These are phyloP conservation scores for Veloporphyrellus conicus DNA, from an alignment of 1,284 basidiomycete species.

Conservation along the genomic window DNA sequence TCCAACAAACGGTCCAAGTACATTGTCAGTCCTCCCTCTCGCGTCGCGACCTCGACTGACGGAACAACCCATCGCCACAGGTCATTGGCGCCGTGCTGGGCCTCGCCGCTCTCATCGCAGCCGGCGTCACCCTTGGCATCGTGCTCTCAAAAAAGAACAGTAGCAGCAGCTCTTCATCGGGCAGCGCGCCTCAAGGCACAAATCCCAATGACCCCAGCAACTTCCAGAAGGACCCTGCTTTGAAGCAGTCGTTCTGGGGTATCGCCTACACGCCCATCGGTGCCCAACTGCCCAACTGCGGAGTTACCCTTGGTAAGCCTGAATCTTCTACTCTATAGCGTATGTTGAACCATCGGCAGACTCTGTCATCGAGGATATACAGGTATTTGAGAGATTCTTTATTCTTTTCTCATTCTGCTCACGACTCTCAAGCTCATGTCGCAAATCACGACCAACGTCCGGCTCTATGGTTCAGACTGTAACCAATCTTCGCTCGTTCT, in stretches of 20 bases:
- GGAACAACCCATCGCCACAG: constrained; percentile 17
- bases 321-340: background rate
- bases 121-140: constrained; percentile 32
- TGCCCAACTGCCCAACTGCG: constrained; percentile 48
- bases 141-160: constrained; percentile 32
- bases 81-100: constrained; percentile 33
- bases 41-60: background rate
- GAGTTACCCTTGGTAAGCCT: constrained; percentile 43
- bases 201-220: constrained; percentile 58
- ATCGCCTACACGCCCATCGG: constrained; percentile 71
- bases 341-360: constrained; percentile 19
- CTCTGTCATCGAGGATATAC: constrained; percentile 50
- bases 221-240: constrained; percentile 57
- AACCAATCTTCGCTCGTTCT: constrained; percentile 58
- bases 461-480: constrained; percentile 58
- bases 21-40: constrained; percentile 24
- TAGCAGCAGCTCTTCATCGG: constrained; percentile 1
- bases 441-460: constrained; percentile 53
- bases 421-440: constrained; percentile 44
- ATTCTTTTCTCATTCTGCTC: constrained; percentile 4
- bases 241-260: constrained; percentile 66
- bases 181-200: constrained; percentile 34
- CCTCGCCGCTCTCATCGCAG: constrained; percentile 27
- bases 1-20: constrained; percentile 33
- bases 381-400: constrained; percentile 30